Evolutionary conservation across 169 alveolate species (phyloP).

Genomic region (Cyclospora cayetanensis): DNA sequence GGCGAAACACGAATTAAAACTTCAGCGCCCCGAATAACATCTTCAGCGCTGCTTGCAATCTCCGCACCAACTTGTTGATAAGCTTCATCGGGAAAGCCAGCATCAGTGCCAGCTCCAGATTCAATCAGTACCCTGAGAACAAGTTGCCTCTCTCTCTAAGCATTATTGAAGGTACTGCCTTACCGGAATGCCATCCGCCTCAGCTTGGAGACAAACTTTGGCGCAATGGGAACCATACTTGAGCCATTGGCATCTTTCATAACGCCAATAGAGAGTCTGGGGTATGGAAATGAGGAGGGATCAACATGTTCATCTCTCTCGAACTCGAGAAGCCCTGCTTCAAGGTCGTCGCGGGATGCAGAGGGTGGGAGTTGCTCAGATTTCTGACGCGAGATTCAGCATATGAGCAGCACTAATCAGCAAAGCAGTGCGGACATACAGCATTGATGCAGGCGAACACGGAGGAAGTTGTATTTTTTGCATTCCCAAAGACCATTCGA

Average conservation of each 20-base stretch:
- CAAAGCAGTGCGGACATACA: not conserved
- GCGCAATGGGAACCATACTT: slow-evolving; percentile 84
- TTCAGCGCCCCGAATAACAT: slow-evolving; percentile 79
- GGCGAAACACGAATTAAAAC: slow-evolving; percentile 84
- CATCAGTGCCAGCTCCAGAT: slow-evolving; percentile 86
- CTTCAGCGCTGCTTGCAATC: slow-evolving; percentile 74
- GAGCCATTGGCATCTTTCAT: slow-evolving; percentile 59
- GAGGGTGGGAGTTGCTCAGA: slow-evolving; percentile 60
- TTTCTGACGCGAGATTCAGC: slow-evolving; percentile 17
- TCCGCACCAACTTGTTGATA: slow-evolving; percentile 81
- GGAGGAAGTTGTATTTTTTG: slow-evolving; percentile 83
- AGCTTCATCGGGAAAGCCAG: slow-evolving; percentile 83
- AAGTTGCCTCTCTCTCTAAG: not conserved
- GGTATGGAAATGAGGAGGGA: slow-evolving; percentile 61
- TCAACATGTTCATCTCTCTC: slow-evolving; percentile 55
- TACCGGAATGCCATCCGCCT: slow-evolving; percentile 83
- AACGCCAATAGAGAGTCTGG: slow-evolving; percentile 60
- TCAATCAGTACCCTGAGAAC: slow-evolving; percentile 81
- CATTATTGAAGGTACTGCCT: not conserved
- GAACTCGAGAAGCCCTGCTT: slow-evolving; percentile 50
- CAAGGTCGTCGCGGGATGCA: slow-evolving; percentile 62
- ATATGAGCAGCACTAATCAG: not conserved
- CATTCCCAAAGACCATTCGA: slow-evolving; percentile 92
- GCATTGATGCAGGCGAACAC: slow-evolving; percentile 77
- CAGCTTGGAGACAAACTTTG: slow-evolving; percentile 83